Base-by-base conservation (phyloP, 805 yeast genomes). In the Kazachstania viticola region DNA sequence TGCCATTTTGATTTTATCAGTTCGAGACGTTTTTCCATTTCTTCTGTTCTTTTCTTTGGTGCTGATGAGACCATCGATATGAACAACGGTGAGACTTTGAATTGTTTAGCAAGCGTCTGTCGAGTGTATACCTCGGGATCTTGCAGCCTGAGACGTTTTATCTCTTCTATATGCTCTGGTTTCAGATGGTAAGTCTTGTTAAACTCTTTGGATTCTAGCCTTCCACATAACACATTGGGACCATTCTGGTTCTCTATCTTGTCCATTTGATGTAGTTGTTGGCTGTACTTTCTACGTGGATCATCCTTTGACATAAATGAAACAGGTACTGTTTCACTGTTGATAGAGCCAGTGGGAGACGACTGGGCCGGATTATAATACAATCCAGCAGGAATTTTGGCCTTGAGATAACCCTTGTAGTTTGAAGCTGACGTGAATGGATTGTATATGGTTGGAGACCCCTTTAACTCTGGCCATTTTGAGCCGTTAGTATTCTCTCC, bases 51-150 rank as follows among this genome's bases (percentile, higher is more conserved):
- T 31, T 58, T 62, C 25, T 49, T 44, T 30, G 62, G 54, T 14
- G 60, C 54, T n/a, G 60, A 60, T 1, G 81, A 66, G 2, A 69
- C 69, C 29, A 77, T 48, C 5, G 74, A 71, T 23, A 81, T 66
- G 30, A 73, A 69, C 33, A 60, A 49, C 21, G 64, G 65, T 18
- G 73, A 61, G 26, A 73, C 73, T 21, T 63, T 57, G 49, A 65
- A 83, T 54, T 73, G 64, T 39, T 64, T 57, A 9, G 85, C 83
- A 33, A 82, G 62, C 11, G 63, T 67, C 34, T 69, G 65, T 40
- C 79, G 66, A 12, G 84, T 74, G 73, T 82, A 74, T 28, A 56
- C 61, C 18, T 58, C 60, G 1, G 91, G 88, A 45, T 80, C 71
- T 25, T 58, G 49, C 11, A 43, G 36, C 47, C 93, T 69, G 41